Evolutionary conservation across 2,329 filamentous ascomycete genomes (phyloP).

Genomic region (Colletotrichum godetiae): DNA sequence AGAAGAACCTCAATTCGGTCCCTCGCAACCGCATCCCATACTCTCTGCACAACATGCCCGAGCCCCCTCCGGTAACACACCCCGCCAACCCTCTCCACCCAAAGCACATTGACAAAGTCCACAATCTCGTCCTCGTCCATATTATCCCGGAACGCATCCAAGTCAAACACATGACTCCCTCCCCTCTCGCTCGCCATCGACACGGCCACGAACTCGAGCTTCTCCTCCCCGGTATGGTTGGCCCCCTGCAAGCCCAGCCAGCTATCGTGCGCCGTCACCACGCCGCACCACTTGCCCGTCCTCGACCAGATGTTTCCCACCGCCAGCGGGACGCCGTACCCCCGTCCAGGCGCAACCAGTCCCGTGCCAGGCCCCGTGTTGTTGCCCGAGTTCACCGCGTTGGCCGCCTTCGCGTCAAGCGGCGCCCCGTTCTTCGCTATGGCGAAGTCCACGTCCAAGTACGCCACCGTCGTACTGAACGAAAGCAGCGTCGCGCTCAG

Average conservation of each 20-base stretch:
- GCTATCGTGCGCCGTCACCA: slow-evolving; percentile 56
- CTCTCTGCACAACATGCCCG: slow-evolving; percentile 53
- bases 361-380: slow-evolving; percentile 37
- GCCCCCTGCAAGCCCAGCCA: slow-evolving; percentile 59
- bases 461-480: slow-evolving; percentile 51
- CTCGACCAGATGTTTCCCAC: slow-evolving; percentile 55
- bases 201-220: slow-evolving; percentile 56
- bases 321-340: slow-evolving; percentile 47
- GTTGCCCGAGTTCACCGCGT: slow-evolving; percentile 16
- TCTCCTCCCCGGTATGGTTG: slow-evolving; percentile 55
- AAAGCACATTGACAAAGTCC: slow-evolving; percentile 59
- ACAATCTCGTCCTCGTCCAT: slow-evolving; percentile 55
- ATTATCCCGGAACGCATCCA: slow-evolving; percentile 53
- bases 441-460: slow-evolving; percentile 54
- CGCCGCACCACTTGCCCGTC: slow-evolving; percentile 52
- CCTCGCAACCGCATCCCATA: slow-evolving; percentile 53
- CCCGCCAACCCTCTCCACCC: slow-evolving; percentile 57
- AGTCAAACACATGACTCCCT: slow-evolving; percentile 40
- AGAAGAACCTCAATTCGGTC: slow-evolving; percentile 55
- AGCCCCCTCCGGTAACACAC: slow-evolving; percentile 55
- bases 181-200: slow-evolving; percentile 53
- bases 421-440: slow-evolving; percentile 40
- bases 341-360: slow-evolving; percentile 16
- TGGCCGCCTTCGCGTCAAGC: slow-evolving; percentile 44
- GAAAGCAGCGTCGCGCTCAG: slow-evolving; percentile 44